A percentile compares a stretch with the other conserved stretches of the same genome.
Conservation (phyloP, 2,329 filamentous ascomycete species). For the Chaetomium strumarium region DNA sequence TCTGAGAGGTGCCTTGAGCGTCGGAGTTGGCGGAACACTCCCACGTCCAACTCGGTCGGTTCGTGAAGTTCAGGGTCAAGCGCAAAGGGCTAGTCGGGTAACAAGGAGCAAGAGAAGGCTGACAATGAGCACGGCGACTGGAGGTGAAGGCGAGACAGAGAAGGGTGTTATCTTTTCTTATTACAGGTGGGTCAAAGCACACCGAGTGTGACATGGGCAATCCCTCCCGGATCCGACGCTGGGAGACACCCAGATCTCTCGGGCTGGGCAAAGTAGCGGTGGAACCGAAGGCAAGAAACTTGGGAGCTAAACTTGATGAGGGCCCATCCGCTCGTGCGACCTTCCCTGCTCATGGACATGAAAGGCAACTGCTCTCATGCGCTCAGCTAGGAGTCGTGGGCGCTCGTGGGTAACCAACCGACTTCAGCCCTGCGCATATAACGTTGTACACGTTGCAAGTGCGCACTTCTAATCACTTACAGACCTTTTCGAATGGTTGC, state of each 20-base stretch:
- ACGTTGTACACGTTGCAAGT: no score
- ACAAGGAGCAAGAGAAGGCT: no score
- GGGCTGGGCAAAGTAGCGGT: constrained; percentile 23
- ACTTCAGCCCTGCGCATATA: no score
- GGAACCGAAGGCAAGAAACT: constrained; percentile 15
- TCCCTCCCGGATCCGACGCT: constrained; percentile 14
- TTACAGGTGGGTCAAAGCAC: constrained; percentile 16
- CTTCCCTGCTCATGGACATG: constrained; percentile 15
- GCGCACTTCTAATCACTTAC: no score
- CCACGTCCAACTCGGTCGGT: no score
- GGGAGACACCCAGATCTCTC: constrained; percentile 17
- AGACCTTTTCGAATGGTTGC: not conserved
- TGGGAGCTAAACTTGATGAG: constrained; percentile 14
- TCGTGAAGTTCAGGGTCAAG: not conserved
- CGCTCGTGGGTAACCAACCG: no score
- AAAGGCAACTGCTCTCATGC: constrained; percentile 22
- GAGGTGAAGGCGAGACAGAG: constrained; percentile 3
- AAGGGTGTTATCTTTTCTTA: constrained; percentile 17
- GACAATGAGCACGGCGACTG: not conserved
- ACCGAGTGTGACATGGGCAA: constrained; percentile 3
- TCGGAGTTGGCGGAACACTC: no score
- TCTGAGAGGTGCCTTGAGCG: not conserved
- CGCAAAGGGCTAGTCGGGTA: not conserved
- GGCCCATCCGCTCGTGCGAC: constrained; percentile 11
- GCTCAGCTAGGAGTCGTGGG: not conserved